Base-by-base conservation (phyloP, 2,329 filamentous ascomycete species). In the Trichoderma endophyticum region DNA sequence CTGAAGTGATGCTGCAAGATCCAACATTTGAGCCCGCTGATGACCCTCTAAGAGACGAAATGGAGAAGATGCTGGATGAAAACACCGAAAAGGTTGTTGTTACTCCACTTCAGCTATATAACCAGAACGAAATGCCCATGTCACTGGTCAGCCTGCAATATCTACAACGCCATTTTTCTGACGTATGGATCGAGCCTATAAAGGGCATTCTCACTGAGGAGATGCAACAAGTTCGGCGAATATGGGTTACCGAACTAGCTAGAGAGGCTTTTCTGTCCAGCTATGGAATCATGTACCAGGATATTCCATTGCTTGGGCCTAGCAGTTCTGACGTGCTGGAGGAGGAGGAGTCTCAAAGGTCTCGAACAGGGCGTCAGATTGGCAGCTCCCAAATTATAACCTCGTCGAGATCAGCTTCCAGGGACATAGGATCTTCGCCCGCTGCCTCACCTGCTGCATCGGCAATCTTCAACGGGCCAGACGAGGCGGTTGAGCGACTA, bases 231-330 rank as follows among this genome's bases (percentile, higher is more conserved):
- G 36, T 72, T 14, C 75, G 79, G 34, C 74, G 72, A 71, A 70
- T 73, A 1, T 81, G 80, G 79, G 72, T 82, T 9, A 72, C 76
- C 7, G 80, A 81, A 51, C 32, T 82, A 21, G 81, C 81, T 3
- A 78, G 76, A 39, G 80, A 82, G 15, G 73, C 78, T 26, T 81
- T 82, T 68, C 73, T 83, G 8, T 78, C 81, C 3, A 80, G 77
- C 21, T 79, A 79, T 43, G 81, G 80, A 18, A 77, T 81, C 28
- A 74, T 81, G 76, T 76, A 82, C 11, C 81, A 82, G 59, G 77
- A 81, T 32, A 73, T 75, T 11, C 76, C 76, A 12, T 71, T 82
- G 15, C 74, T 82, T 6, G 78, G 80, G 2, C 64, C 75, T 2
- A 61, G 67, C n/a, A 73, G 51, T 18, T 68, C 73, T 0, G 74